A percentile compares a stretch with the other conserved stretches of the same genome.
Evolutionary conservation across 2,329 filamentous ascomycete species (phyloP).

Genomic region (Fusarium coicis): DNA sequence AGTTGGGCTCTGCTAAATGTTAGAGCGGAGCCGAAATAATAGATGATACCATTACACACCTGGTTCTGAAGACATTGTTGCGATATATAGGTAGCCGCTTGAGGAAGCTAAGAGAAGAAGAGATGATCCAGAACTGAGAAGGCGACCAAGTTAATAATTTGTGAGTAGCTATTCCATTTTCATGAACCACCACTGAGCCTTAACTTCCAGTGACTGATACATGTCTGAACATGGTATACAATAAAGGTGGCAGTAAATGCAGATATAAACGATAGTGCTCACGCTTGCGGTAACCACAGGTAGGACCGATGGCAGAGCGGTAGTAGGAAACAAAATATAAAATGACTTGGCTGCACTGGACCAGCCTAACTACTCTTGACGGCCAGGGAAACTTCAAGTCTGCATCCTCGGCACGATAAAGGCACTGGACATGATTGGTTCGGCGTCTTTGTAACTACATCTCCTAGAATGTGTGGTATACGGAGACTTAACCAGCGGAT

Average conservation of each 20-base stretch:
- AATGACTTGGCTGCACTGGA: not conserved
- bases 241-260: not conserved
- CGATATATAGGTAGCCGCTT: too few relatives aligned
- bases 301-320: not conserved
- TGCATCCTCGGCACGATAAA: not conserved
- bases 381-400: not conserved
- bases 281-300: not conserved
- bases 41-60: too few relatives aligned
- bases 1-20: not conserved
- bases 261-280: not conserved
- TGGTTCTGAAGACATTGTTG: too few relatives aligned
- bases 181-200: not conserved
- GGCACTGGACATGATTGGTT: not conserved
- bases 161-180: not conserved
- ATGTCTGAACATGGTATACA: not conserved
- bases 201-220: not conserved
- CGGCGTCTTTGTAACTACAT: not conserved
- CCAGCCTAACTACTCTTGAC: not conserved
- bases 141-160: not conserved
- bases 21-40: not conserved
- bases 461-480: not conserved
- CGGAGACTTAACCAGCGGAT: fast-evolving
- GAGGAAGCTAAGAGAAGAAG: too few relatives aligned
- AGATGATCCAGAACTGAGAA: too few relatives aligned
- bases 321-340: not conserved